Evolutionary conservation across 257 asterid species (phyloP).

Genomic region (Osmanthus fragrans): DNA sequence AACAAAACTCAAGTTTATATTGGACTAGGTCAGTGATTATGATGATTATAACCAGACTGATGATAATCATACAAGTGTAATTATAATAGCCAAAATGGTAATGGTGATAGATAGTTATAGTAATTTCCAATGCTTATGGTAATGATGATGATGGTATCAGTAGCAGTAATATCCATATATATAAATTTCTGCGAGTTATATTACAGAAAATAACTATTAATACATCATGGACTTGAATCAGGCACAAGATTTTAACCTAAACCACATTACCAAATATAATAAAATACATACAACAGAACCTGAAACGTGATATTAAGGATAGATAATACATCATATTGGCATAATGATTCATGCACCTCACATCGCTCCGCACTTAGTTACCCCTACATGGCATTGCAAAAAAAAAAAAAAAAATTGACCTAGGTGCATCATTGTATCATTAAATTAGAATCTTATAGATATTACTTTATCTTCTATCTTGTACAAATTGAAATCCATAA

Average conservation of each 20-base stretch:
- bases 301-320: neutral
- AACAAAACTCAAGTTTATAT: constrained; percentile 15
- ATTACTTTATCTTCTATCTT: neutral
- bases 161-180: neutral
- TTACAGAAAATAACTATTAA: neutral
- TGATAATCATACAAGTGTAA: neutral
- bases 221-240: neutral
- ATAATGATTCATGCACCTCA: neutral
- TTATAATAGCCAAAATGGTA: constrained; percentile 2
- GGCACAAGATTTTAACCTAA: neutral
- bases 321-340: neutral
- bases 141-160: neutral
- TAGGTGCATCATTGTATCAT: constrained; percentile 1
- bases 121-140: neutral
- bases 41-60: constrained; percentile 1
- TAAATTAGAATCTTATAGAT: neutral
- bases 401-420: neutral
- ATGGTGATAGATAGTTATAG: neutral
- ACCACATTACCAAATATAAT: neutral
- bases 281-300: neutral
- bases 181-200: neutral
- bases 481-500: neutral
- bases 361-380: neutral
- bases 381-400: neutral
- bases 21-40: constrained; percentile 8